Evolutionary conservation across 768 basidiomycete species (phyloP), one percentile per base, ranked within the genome.

Genomic region (Pisolithus microcarpus): DNA sequence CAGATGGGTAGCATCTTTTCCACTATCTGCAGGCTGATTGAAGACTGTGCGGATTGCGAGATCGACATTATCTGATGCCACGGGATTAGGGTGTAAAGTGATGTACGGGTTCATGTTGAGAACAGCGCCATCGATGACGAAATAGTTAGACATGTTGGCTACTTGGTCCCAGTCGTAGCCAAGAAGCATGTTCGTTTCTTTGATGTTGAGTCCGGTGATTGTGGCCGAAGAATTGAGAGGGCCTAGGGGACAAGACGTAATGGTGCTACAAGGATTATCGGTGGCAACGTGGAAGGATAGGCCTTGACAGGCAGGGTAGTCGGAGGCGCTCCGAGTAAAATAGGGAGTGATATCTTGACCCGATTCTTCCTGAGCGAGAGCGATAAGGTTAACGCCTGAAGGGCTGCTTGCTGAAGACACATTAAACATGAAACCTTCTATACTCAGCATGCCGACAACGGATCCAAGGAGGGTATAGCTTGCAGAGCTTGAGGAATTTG

Each of bases 91-190:
- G 58, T 96, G 87, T 18, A 84, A 76, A 21, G 70, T 65, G 49
- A 96, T 73, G 73, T 99, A 99, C 6, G 92, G 85, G 48, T 76
- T 76, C 72, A 99, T 79, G 70, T 99, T 96, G 64, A 98, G 82
- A 43, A 99, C 96, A 37, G 84, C 80, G 30, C 96, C 96, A 59
- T 98, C 93, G 49, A 98, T 67, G 31, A 97, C 94, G 59, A 98
- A 70, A 71, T 87, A 94, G 60, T 85, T 80, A 36, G 72, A 54
- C 18, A 89, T 71, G n/a, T 58, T 63, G 1, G 85, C 76, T 23
- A 98, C 85, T 63, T 97, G 91, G 44, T 78, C 74, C 96, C 96
- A 99, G 48, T 84, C 81, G 64, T 95, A 98, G 6, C 96, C 96
- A 26, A 89, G 84, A 46, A 82, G 68, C 48, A 79, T 75, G 0